These are phyloP conservation scores for Colletotrichum sidae DNA, from an alignment of 2,329 filamentous ascomycete genomes.

Conservation along the genomic window DNA sequence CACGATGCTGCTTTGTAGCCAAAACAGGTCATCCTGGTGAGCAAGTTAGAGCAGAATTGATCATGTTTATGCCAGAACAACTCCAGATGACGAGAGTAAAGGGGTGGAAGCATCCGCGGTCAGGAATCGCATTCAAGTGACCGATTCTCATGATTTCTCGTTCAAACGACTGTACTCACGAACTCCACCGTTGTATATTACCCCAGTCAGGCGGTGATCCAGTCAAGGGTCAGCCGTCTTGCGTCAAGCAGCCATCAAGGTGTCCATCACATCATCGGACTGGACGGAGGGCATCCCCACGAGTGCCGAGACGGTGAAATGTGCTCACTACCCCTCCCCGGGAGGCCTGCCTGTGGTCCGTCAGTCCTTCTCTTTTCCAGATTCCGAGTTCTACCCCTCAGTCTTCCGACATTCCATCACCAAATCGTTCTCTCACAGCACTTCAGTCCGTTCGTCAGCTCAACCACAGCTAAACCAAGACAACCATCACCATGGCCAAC, in stretches of 20 bases:
- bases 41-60: slow-evolving; percentile 50
- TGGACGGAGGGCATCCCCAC: slow-evolving; percentile 12
- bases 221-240: too few species aligned
- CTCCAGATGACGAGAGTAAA: background rate
- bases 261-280: slow-evolving; percentile 29
- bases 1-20: slow-evolving; percentile 39
- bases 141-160: too few species aligned
- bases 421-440: background rate
- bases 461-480: background rate
- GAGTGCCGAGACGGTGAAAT: slow-evolving; percentile 28
- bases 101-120: too few species aligned
- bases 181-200: background rate
- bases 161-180: too few species aligned
- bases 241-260: slow-evolving; percentile 29
- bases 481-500: slow-evolving; percentile 47
- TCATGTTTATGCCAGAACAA: slow-evolving; percentile 33
- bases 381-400: slow-evolving; percentile 2
- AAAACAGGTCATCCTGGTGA: slow-evolving; percentile 44
- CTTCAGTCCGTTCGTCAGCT: too few species aligned
- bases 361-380: slow-evolving; percentile 5
- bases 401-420: background rate
- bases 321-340: slow-evolving; percentile 33
- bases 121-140: background rate
- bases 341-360: too few species aligned
- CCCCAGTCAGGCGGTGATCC: background rate